Conservation (phyloP, 805 yeast genomes). For the Isabelozyma gotoi region DNA sequence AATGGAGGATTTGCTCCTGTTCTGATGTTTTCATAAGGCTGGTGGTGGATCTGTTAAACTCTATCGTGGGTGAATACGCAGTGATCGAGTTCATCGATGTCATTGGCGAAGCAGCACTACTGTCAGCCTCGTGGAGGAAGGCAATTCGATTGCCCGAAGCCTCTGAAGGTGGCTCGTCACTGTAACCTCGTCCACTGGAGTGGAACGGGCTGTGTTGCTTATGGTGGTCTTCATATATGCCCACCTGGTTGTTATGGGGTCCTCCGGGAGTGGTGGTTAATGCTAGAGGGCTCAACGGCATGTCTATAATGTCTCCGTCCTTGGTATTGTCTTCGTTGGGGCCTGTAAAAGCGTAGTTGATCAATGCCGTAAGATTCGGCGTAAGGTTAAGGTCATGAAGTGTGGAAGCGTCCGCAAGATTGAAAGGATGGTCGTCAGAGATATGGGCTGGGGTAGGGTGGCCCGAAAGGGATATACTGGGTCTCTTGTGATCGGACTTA, state of each 20-base stretch:
- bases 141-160: background rate
- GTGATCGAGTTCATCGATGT: background rate
- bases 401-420: background rate
- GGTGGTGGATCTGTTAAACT: conserved; percentile 2
- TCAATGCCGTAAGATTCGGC: conserved; percentile 38
- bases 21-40: conserved; percentile 26
- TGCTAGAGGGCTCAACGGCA: conserved; percentile 30
- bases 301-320: conserved; percentile 12
- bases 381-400: conserved; percentile 25
- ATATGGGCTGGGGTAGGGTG: conserved; percentile 5
- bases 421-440: background rate
- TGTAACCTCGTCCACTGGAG: too few relatives aligned
- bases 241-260: too few relatives aligned
- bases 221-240: background rate
- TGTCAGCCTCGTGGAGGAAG: background rate
- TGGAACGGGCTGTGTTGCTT: background rate
- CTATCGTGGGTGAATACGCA: background rate
- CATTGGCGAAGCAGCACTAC: background rate
- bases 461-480: conserved; percentile 10
- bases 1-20: conserved; percentile 33
- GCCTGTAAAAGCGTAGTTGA: conserved; percentile 27
- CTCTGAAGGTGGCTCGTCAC: too few relatives aligned
- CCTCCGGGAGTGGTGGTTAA: conserved; percentile 3
- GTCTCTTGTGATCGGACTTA: background rate
- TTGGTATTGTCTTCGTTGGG: conserved; percentile 18